phyloP scores from a whole-genome alignment of 176 grass and related monocot genomes.

The Melocanna baccifera region DNA sequence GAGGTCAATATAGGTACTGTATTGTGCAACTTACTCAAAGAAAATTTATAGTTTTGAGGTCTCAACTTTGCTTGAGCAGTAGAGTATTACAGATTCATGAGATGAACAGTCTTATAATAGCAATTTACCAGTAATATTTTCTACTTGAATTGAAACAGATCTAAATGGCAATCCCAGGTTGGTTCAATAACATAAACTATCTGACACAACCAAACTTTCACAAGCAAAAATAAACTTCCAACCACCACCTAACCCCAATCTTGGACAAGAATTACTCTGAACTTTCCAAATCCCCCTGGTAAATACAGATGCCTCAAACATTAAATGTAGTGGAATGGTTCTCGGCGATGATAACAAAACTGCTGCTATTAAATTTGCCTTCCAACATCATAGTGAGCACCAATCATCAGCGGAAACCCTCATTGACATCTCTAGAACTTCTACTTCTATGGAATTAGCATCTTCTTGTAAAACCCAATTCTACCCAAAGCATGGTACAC shows the following conservation, averaged over 20 bases:
- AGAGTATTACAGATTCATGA: not conserved
- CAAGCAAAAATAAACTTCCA: not conserved
- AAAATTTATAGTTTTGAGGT: not conserved
- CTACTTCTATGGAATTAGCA: not conserved
- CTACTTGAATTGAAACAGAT: not conserved
- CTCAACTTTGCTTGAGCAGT: not conserved
- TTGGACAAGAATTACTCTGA: not conserved
- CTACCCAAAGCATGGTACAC: not conserved
- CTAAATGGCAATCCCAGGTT: not conserved
- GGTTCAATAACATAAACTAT: not conserved
- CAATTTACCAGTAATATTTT: not conserved
- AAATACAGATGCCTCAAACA: not conserved
- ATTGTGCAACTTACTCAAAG: not conserved
- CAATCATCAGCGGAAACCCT: not conserved
- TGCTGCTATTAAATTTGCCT: not conserved
- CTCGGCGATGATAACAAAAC: not conserved
- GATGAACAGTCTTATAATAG: slow-evolving; percentile 5
- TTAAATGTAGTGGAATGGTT: not conserved
- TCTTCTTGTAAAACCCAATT: not conserved
- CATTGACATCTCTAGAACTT: not conserved
- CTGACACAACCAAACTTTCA: not conserved
- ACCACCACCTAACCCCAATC: not conserved
- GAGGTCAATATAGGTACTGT: not conserved
- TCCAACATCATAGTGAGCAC: not conserved
- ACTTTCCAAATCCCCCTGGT: not conserved